phyloP scores from a whole-genome alignment of 2,329 filamentous ascomycete genomes.

The Aspergillus fijiensis region DNA sequence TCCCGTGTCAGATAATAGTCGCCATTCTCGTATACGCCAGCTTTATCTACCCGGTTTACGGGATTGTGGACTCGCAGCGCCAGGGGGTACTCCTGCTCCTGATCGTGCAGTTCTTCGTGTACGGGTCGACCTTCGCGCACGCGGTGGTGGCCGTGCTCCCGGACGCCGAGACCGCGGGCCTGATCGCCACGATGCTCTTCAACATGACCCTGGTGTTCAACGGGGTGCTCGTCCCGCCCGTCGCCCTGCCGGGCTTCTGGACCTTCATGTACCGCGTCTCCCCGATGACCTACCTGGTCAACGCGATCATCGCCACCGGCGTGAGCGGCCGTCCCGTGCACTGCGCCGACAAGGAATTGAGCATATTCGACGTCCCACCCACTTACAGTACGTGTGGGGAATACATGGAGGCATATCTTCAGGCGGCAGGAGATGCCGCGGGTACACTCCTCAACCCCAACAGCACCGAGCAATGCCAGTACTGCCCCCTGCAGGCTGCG shows the following conservation, averaged over 20 bases:
- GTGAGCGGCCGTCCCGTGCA: background rate
- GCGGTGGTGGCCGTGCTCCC: conserved; percentile 2
- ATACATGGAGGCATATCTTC: no score
- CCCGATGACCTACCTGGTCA: background rate
- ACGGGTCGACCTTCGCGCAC: no score
- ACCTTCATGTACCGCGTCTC: conserved; percentile 8
- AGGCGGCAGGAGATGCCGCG: no score
- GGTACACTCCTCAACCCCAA: no score
- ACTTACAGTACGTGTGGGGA: no score
- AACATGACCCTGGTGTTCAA: background rate
- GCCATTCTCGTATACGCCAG: background rate
- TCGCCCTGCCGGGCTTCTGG: conserved; percentile 1
- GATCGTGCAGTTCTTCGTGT: no score
- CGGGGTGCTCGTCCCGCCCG: background rate
- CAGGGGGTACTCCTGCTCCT: no score
- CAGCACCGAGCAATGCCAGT: no score
- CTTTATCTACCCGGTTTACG: no score
- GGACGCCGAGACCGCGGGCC: background rate
- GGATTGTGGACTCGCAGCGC: no score
- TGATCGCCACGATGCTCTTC: background rate
- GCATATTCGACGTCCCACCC: no score
- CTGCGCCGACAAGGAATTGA: background rate
- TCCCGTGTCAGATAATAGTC: background rate
- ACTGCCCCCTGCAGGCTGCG: background rate
- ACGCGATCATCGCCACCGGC: background rate